These are phyloP conservation scores for Cyclanthera cordifolia DNA, from an alignment of 306 rosid genomes.

Conservation along the genomic window DNA sequence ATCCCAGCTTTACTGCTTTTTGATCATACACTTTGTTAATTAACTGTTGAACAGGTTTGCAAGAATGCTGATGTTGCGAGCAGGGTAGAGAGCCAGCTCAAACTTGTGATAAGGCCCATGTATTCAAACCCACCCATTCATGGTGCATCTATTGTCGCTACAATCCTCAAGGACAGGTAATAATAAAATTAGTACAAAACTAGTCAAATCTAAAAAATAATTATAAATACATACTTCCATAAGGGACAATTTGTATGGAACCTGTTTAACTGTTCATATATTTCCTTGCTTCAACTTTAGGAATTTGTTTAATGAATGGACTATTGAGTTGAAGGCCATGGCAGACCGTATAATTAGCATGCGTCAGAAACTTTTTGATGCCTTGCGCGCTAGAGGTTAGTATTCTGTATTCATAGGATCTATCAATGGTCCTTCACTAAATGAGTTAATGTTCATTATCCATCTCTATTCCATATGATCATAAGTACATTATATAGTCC, in stretches of 20 bases:
- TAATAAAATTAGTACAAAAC: too few relatives aligned
- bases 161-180: slow-evolving; percentile 84
- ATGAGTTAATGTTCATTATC: too few relatives aligned
- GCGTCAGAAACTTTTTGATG: slow-evolving; percentile 85
- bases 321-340: slow-evolving; percentile 91
- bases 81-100: slow-evolving; percentile 90
- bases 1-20: neutral
- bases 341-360: slow-evolving; percentile 92
- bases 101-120: slow-evolving; percentile 97
- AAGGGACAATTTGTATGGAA: neutral
- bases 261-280: neutral
- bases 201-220: too few relatives aligned
- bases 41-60: slow-evolving; percentile 42
- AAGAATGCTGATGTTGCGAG: slow-evolving; percentile 70
- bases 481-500: too few relatives aligned
- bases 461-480: too few relatives aligned
- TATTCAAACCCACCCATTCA: slow-evolving; percentile 96
- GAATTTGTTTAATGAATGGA: slow-evolving; percentile 78
- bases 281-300: slow-evolving; percentile 21
- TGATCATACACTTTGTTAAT: neutral
- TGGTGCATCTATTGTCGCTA: slow-evolving; percentile 92
- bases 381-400: slow-evolving; percentile 65
- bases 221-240: too few relatives aligned
- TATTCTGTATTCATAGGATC: too few relatives aligned
- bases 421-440: too few relatives aligned